Base-by-base conservation (phyloP, 2,329 filamentous ascomycete species). In the Colletotrichum liaoningense region DNA sequence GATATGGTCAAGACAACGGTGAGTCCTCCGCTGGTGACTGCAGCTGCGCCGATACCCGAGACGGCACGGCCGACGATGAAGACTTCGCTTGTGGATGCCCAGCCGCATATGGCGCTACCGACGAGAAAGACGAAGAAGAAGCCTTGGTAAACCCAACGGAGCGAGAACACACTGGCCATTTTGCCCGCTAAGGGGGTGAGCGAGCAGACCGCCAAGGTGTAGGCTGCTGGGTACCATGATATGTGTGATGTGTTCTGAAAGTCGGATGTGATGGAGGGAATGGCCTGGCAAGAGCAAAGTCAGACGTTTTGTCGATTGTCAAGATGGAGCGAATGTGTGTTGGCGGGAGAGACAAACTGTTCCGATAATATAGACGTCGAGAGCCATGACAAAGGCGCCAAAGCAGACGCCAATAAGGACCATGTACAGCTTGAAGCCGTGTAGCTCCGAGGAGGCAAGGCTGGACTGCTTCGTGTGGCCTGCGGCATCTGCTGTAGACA, bases 171-270 rank as follows among this genome's bases (percentile, higher is more conserved):
- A 33, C 26, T 57, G 55, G 55, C 55, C 55, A 57, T 57, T 26
- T 57, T 57, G 55, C 55, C 55, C 55, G 55, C 55, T 11, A 57
- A 35, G 55, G 55, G 55, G 55, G 55, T 57, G 55, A 57, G 55
- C 28, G 55, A 57, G 55, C 55, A 57, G 55, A 57, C 55, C 12
- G 55, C 55, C 55, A 35, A 57, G 3, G 55, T 57, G 16, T 57
- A 57, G 28, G 55, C 55, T 57, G 28, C 55, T 14, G 55, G 55
- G 35, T 57, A 57, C 28, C 28, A 57, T 33, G 55, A 57, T 57
- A 57, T 57, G 28, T 57, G 55, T 57, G 55, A 57, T 57, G 55
- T 57, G 26, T 57, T 33, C 9, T 57, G 55, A 33, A 57, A 35
- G 11, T 57, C 55, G 55, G 55, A 57, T 14, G 55, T 57, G 55